phyloP scores from a whole-genome alignment of 192 early-diverging fungal genomes.

The Rhizophlyctis rosea region DNA sequence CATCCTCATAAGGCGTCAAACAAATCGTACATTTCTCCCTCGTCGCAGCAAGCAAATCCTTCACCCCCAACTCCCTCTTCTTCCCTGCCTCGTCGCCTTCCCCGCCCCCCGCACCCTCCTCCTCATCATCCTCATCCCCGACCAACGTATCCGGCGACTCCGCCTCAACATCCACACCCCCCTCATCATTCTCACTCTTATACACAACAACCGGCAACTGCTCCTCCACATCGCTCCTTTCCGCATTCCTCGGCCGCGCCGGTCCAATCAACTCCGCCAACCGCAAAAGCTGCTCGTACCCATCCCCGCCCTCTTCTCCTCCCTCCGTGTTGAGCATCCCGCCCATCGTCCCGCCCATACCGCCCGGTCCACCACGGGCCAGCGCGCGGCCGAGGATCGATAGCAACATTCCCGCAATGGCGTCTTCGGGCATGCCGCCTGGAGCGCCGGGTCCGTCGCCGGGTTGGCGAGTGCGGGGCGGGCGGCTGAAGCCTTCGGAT shows the following conservation, averaged over 20 bases:
- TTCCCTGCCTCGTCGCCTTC: background rate
- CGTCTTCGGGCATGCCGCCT: too few relatives aligned
- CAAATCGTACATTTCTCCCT: conserved; percentile 50
- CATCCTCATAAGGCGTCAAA: conserved; percentile 41
- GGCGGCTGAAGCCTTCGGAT: too few relatives aligned
- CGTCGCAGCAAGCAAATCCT: conserved; percentile 33
- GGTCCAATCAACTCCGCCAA: conserved; percentile 46
- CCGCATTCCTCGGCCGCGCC: conserved; percentile 40
- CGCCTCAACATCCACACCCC: conserved; percentile 16
- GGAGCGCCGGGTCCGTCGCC: too few relatives aligned
- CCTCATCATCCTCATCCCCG: background rate
- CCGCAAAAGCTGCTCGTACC: conserved; percentile 38
- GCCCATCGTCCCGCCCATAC: too few relatives aligned
- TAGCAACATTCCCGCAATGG: too few relatives aligned
- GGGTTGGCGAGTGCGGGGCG: too few relatives aligned
- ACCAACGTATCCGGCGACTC: background rate
- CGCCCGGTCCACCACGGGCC: too few relatives aligned
- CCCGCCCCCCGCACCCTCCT: background rate
- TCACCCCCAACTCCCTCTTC: conserved; percentile 13
- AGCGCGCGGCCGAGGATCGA: too few relatives aligned
- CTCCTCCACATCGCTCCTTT: conserved; percentile 31
- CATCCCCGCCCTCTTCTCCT: conserved; percentile 20
- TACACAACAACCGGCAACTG: conserved; percentile 31
- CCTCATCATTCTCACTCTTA: conserved; percentile 10
- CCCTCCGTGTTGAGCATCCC: too few relatives aligned